Conservation (phyloP, 1,139 yeast species). For the Scheffersomyces segobiensis region DNA sequence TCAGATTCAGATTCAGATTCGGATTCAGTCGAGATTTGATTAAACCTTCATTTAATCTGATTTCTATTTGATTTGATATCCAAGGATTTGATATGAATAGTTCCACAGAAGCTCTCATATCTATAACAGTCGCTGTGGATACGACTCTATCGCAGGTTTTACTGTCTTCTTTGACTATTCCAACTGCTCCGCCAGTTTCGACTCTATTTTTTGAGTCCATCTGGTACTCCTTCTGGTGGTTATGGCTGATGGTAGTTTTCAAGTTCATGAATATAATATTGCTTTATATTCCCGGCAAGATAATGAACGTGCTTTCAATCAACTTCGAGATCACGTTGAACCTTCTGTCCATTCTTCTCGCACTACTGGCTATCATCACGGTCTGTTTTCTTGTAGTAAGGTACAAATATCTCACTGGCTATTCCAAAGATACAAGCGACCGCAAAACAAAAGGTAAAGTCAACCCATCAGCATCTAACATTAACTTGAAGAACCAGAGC, state of each 20-base stretch:
- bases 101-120: not conserved
- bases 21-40: too few relatives aligned
- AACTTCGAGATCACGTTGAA: conserved; percentile 36
- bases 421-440: conserved; percentile 27
- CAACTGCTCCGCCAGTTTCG: not conserved
- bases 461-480: conserved; percentile 9
- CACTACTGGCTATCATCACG: conserved; percentile 18
- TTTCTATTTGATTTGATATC: not conserved
- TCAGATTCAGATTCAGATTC: too few relatives aligned
- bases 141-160: not conserved
- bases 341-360: conserved; percentile 31
- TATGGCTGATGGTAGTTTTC: conserved; percentile 20
- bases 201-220: not conserved
- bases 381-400: conserved; percentile 34
- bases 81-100: not conserved
- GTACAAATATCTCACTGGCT: conserved; percentile 40
- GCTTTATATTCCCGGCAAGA: conserved; percentile 21
- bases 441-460: conserved; percentile 8
- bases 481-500: conserved; percentile 2
- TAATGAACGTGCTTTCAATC: conserved; percentile 26
- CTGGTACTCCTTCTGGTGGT: conserved; percentile 12
- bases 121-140: not conserved
- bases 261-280: conserved; percentile 18
- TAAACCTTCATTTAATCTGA: too few relatives aligned
- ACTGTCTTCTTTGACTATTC: not conserved